A percentile compares a stretch with the other conserved stretches of the same genome.
Conservation (phyloP, 768 basidiomycete species). For the Pleurotus salmoneostramineus region DNA sequence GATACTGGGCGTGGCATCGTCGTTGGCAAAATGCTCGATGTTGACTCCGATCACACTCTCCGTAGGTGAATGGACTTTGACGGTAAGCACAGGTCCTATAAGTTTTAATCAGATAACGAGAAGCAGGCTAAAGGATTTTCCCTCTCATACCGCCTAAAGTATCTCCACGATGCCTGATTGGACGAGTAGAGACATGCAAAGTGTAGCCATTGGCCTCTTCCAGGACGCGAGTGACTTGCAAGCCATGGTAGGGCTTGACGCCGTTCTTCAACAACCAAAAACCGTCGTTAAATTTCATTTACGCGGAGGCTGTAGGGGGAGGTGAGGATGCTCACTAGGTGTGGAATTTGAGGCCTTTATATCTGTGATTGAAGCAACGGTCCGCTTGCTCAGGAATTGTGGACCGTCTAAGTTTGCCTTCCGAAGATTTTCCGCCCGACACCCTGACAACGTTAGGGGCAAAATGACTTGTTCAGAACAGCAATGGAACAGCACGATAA, state of each 20-base stretch:
- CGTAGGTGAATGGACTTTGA: constrained; percentile 51
- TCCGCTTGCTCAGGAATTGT: constrained; percentile 10
- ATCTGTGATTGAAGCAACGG: constrained; percentile 11
- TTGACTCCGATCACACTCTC: constrained; percentile 54
- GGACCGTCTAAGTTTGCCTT: neutral
- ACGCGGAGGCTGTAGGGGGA: neutral
- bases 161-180: constrained; percentile 60
- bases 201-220: constrained; percentile 44
- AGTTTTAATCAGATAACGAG: constrained; percentile 13
- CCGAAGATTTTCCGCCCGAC: neutral
- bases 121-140: neutral
- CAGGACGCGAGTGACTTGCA: constrained; percentile 53
- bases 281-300: constrained; percentile 73
- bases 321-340: neutral
- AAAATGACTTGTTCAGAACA: neutral
- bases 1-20: constrained; percentile 42
- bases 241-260: constrained; percentile 55
- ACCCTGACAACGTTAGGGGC: neutral
- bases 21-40: constrained; percentile 49
- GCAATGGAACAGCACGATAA: neutral
- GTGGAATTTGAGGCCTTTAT: neutral
- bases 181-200: constrained; percentile 56
- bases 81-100: constrained; percentile 44
- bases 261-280: constrained; percentile 67
- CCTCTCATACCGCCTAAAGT: constrained; percentile 48